Percentiles rank a stretch among this genome's conserved stretches.
Conservation (phyloP, 1,284 basidiomycete genomes). For the Cutaneotrichosporon sp. region DNA sequence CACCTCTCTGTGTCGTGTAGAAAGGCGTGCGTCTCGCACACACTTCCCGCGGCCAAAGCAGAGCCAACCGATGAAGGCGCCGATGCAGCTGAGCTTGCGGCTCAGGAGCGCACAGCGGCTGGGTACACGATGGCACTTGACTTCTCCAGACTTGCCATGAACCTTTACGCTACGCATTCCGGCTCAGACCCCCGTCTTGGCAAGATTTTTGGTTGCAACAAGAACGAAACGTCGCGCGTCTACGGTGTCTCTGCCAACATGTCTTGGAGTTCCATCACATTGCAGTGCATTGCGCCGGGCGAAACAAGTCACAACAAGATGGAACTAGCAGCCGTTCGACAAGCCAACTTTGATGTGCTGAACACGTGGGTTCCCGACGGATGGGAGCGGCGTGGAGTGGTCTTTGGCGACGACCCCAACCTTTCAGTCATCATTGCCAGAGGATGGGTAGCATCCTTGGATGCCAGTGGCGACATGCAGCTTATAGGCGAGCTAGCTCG, state of each 20-base stretch:
- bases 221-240: slow-evolving; percentile 24
- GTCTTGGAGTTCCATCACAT: slow-evolving; percentile 28
- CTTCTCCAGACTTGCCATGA: slow-evolving; percentile 19
- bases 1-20: slow-evolving; percentile 25
- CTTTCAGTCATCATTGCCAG: slow-evolving; percentile 30
- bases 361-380: slow-evolving; percentile 38
- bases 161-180: slow-evolving; percentile 32
- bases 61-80: too few species aligned
- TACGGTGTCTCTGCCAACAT: slow-evolving; percentile 31
- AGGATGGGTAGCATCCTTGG: slow-evolving; percentile 30
- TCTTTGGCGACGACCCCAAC: slow-evolving; percentile 41
- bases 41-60: slow-evolving; percentile 10
- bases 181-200: slow-evolving; percentile 34
- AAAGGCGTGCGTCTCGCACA: slow-evolving; percentile 25
- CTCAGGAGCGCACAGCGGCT: too few species aligned
- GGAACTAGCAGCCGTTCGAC: slow-evolving; percentile 32
- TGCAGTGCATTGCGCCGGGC: slow-evolving; percentile 33
- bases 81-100: too few species aligned
- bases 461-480: slow-evolving; percentile 35
- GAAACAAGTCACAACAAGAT: slow-evolving; percentile 25
- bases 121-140: slow-evolving; percentile 32
- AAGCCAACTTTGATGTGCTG: slow-evolving; percentile 33
- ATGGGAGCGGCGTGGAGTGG: slow-evolving; percentile 32
- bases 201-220: slow-evolving; percentile 37
- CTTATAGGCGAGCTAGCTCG: slow-evolving; percentile 28